These are phyloP conservation scores for Camelina hispida DNA, from an alignment of 345 rosid genomes.

Conservation along the genomic window DNA sequence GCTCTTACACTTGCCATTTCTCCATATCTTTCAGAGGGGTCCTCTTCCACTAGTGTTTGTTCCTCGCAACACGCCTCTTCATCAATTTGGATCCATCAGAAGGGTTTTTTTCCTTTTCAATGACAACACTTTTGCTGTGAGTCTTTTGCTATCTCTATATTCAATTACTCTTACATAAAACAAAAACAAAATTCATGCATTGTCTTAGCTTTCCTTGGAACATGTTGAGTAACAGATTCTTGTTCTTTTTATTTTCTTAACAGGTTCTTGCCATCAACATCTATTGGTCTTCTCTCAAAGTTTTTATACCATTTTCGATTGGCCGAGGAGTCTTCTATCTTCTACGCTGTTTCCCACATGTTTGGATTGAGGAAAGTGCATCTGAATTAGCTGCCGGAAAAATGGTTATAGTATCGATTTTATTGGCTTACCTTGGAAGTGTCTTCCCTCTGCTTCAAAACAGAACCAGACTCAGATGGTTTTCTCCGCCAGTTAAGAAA, in stretches of 20 bases:
- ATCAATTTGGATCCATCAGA: constrained; percentile 26
- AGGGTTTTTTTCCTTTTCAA: constrained; percentile 21
- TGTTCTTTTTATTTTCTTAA: neutral
- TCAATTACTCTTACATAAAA: neutral
- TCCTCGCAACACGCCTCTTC: constrained; percentile 22
- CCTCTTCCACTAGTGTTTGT: constrained; percentile 7
- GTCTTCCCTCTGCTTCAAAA: neutral
- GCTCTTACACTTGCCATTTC: constrained; percentile 19
- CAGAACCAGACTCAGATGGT: neutral
- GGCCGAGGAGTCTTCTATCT: constrained; percentile 11
- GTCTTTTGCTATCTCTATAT: neutral
- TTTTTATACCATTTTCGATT: constrained; percentile 27
- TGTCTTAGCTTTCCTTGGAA: no score
- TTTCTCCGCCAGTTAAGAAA: constrained; percentile 14
- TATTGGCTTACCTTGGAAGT: constrained; percentile 6
- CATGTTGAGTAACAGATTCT: neutral
- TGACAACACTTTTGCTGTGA: constrained; percentile 30
- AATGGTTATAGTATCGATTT: neutral
- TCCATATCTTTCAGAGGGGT: neutral
- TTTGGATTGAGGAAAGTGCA: constrained; percentile 1
- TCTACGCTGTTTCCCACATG: neutral
- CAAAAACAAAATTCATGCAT: neutral
- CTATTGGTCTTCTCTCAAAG: neutral
- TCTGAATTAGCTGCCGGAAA: constrained; percentile 19
- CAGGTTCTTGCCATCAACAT: constrained; percentile 36